Evolutionary conservation across 2,329 filamentous ascomycete species (phyloP), one percentile per base, ranked within the genome.

Genomic region (Nemania abortiva): DNA sequence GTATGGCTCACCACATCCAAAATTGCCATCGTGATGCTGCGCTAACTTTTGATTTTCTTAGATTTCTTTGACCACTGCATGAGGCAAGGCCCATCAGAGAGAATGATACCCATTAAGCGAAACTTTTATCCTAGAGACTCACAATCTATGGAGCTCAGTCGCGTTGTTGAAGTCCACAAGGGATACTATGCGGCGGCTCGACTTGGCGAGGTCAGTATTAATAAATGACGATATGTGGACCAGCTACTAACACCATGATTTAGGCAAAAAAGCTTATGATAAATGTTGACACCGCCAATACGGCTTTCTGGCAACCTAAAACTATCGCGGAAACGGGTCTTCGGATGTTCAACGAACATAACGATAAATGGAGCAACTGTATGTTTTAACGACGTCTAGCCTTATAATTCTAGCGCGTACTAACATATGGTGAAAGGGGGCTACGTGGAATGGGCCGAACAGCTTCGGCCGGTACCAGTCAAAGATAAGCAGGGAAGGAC

Each of bases 241-340:
- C 20, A 42, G 4, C 10, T 24, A 42, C 65, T 57, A 66, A 59
- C 60, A 31, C 29, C 59, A 31, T 37, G 5, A 11, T 2, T 3
- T 52, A 86, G 76, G 79, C 76, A 37, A 86, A 88, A 29, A 89
- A 88, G 9, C 85, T 98, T 6, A 89, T 92, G 0, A 83, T 99
- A 77, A 98, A 98, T 74, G 89, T 97, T 11, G 95, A 99, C 76
- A 92, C 97, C 34, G 91, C 95, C 65, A 97, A 98, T 77, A 92
- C 93, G 0, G 92, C 92, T 13, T 99, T 99, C 82, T 98, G 93
- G 91, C 86, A 81, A 0, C 79, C 76, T 0, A 71, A 77, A 1
- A 77, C 76, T 0, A 60, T 88, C 4, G 80, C 82, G 20, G 73
- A 81, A 2, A 65, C 87, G 2, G 77, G 77, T 9, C 27, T 73